Percentiles rank a stretch among this genome's conserved stretches.
Evolutionary conservation across 768 basidiomycete species (phyloP).

Genomic region (Pulveroboletus sp.): DNA sequence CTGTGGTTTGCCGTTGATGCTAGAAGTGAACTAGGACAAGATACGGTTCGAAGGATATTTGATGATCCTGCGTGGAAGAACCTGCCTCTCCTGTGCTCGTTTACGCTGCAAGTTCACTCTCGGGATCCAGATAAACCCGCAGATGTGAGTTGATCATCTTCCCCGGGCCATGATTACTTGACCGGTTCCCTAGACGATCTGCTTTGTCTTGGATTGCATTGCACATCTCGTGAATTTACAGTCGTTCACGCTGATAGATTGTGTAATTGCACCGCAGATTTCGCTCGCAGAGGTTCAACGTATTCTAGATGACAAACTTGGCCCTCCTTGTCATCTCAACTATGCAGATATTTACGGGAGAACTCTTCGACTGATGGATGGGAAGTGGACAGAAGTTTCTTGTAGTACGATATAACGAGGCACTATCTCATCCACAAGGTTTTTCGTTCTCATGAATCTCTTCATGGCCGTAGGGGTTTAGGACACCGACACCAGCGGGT

Average conservation of each 20-base stretch:
- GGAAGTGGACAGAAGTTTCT: conserved; percentile 5
- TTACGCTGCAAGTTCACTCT: background rate
- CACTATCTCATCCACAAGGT: background rate
- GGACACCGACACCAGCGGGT: too few species aligned
- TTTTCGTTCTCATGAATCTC: background rate
- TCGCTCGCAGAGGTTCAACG: background rate
- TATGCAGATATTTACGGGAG: background rate
- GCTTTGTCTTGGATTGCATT: background rate
- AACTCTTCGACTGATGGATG: background rate
- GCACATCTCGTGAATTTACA: background rate
- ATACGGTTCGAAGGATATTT: background rate
- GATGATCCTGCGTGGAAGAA: background rate
- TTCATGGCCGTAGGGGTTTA: too few species aligned
- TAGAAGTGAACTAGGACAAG: background rate
- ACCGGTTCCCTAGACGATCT: background rate
- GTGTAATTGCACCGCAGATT: background rate
- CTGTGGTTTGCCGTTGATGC: background rate
- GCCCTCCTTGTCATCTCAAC: background rate
- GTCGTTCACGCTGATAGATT: background rate
- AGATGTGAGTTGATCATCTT: background rate
- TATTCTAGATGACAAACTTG: conserved; percentile 1
- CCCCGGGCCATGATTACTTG: background rate
- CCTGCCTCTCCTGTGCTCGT: conserved; percentile 5
- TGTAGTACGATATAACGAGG: background rate
- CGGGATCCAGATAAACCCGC: too few species aligned